Evolutionary conservation across 2,329 filamentous ascomycete genomes (phyloP), one percentile per base, ranked within the genome.

Genomic region (Didymella pinodella): DNA sequence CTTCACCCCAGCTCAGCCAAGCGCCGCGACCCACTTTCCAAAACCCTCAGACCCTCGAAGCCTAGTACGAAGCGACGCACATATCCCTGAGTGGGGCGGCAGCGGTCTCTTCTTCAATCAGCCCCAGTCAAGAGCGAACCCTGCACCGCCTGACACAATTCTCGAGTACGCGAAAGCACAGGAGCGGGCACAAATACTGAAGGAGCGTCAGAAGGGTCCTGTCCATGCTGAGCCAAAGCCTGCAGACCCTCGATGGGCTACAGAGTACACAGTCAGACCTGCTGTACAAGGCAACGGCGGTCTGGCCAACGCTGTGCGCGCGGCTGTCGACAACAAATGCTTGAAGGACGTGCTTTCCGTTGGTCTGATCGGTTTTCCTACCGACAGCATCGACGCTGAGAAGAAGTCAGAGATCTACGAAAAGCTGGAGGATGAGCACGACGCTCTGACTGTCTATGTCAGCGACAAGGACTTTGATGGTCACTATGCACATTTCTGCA

Each of bases 401-500:
- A 88, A 91, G 71, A 94, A 90, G 74, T 84, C 90, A 57, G 91
- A 94, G 51, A 97, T 98, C 63, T 88, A 92, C 64, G 90, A 95
- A 73, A 87, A 86, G 55, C 80, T 98, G 8, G 88, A 91, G 48
- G 90, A 89, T 26, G 91, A 97, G 72, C 89, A 91, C 75, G 88
- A 95, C 67, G 93, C 92, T 69, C 78, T 96, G 65, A 88, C 90
- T 2, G 93, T 97, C 32, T 96, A 90, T 75, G 90, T 91, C 76
- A 90, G 88, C 61, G 94, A 98, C 79, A 92, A 90, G 73, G 93
- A 98, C 77, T 93, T 97, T 73, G 90, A 97, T 71, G 93, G 93
- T 1, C 93, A 97, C 78, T 98, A 98, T 74, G 87, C 90, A 12
- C 93, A 97, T 78, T 98, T 95, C 75, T 97, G 93, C 88, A 98